Conservation (phyloP, 1,284 basidiomycete genomes). For the Laetiporus sulphureus region DNA sequence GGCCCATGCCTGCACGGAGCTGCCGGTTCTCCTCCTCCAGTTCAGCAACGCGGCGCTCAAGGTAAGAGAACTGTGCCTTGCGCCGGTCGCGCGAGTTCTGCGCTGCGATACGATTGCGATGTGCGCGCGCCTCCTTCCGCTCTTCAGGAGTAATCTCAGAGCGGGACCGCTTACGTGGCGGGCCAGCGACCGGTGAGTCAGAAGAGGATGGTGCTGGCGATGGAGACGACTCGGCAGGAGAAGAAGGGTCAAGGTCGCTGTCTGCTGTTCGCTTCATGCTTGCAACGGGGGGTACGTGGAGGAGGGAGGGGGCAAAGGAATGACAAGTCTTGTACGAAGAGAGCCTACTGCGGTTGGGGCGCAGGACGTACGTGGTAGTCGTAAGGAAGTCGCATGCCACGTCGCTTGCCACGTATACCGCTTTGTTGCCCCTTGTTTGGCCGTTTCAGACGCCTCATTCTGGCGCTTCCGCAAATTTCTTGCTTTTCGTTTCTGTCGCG, state of each 20-base stretch:
- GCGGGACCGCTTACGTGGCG: constrained; percentile 63
- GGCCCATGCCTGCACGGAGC: constrained; percentile 32
- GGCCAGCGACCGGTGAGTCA: constrained; percentile 27
- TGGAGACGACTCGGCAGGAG: constrained; percentile 22
- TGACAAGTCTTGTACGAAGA: constrained; percentile 25
- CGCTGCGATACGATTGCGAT: constrained; percentile 78
- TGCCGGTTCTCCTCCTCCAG: constrained; percentile 41
- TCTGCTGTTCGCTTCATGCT: constrained; percentile 28
- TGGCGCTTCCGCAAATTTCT: no score
- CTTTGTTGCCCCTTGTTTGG: constrained; percentile 20
- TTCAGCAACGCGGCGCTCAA: constrained; percentile 36
- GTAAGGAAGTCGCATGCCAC: constrained; percentile 20
- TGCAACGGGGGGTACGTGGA: constrained; percentile 20
- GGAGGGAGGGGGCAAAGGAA: constrained; percentile 14
- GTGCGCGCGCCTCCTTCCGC: constrained; percentile 75
- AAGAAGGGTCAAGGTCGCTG: constrained; percentile 19
- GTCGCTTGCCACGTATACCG: constrained; percentile 20
- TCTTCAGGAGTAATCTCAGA: constrained; percentile 58
- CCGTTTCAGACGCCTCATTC: no score
- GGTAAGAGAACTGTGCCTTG: constrained; percentile 63
- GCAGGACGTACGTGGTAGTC: constrained; percentile 27
- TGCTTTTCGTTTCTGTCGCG: no score
- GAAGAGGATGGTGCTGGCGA: constrained; percentile 21
- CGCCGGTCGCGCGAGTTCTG: constrained; percentile 79
- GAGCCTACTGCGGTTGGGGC: constrained; percentile 20